phyloP scores from a whole-genome alignment of 2,329 filamentous ascomycete species.

The Arthrobotrys megalospora region DNA sequence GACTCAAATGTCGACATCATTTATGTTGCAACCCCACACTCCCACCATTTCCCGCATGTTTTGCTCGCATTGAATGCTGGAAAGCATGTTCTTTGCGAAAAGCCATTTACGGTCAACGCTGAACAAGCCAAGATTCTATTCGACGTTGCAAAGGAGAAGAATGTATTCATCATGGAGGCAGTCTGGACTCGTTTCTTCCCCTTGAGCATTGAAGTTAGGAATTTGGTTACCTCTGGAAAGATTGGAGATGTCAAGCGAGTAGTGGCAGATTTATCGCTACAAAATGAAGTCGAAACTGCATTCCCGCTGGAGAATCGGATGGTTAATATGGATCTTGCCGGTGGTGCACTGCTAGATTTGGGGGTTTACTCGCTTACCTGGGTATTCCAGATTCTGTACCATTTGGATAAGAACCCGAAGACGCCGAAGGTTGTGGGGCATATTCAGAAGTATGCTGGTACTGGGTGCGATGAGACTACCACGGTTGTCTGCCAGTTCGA shows the following conservation, averaged over 20 bases:
- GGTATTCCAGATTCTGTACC: constrained; percentile 91
- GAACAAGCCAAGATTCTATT: constrained; percentile 81
- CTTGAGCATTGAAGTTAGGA: constrained; percentile 80
- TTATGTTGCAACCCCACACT: constrained; percentile 91
- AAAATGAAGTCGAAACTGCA: constrained; percentile 74
- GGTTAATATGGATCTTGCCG: constrained; percentile 84
- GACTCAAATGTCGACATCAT: constrained; percentile 86
- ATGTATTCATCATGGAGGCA: constrained; percentile 85
- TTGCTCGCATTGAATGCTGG: constrained; percentile 86
- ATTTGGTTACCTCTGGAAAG: constrained; percentile 73
- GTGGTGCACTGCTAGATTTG: constrained; percentile 85
- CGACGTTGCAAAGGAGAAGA: constrained; percentile 80
- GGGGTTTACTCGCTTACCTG: constrained; percentile 92
- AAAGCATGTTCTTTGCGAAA: constrained; percentile 92
- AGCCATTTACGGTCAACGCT: constrained; percentile 88
- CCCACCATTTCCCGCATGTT: constrained; percentile 91
- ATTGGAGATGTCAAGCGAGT: constrained; percentile 77
- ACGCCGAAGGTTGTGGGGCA: constrained; percentile 80
- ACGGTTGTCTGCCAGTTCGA: constrained; percentile 84
- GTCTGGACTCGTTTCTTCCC: constrained; percentile 94
- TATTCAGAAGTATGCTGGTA: constrained; percentile 79
- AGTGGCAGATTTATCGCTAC: constrained; percentile 75
- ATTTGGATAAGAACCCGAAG: constrained; percentile 78
- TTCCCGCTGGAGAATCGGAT: constrained; percentile 79
- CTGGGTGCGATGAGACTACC: constrained; percentile 84